Base-by-base conservation (phyloP, 169 alveolate genomes). In the Plasmodium gaboni region DNA sequence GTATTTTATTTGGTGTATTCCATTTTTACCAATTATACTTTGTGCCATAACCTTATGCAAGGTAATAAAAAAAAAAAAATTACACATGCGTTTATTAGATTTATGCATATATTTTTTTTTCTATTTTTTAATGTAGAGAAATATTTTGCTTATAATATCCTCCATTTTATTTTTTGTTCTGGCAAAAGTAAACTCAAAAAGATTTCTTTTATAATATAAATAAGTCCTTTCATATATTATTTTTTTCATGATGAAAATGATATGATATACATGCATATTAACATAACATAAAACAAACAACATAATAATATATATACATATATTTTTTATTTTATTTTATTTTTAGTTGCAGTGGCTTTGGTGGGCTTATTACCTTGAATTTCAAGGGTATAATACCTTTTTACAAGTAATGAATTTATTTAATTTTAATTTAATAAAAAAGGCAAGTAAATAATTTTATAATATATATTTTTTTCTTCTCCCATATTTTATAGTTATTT, bases 1-100 rank as follows among this genome's bases (percentile, higher is more conserved):
- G 92, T 97, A 97, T 90, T 96, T 96, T 88, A 86, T 96, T 24
- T 97, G 99, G 98, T 97, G 96, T 91, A 76, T 95, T 55, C 94
- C 96, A 10, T 89, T 96, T 26, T 60, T 96, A 19, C 98, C 98
- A 15, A 72, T 97, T 26, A 93, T 96, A 5, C 93, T 93, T n/a
- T 44, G 50, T 63, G 59, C 92, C 70, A 86, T 86, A 86, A 86
- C 92, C 70, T 71, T 86, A 59, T 59, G 72, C 73, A 67, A 46
- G 92, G 92, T 86, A 60, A 68, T 38, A 19, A 15, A 19, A 51
- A 61, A 9, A 12, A 17, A 61, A 19, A 17, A 42, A 17, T 19
- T 55, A 46, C 42, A 65, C 15, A 60, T 44, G 26, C 46, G 63
- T 24, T 48, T 32, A n/a, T 46, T 44, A 6, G n/a, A 64, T 51